phyloP scores from a whole-genome alignment of 2,329 filamentous ascomycete genomes.

The Colletotrichum eremochloae region DNA sequence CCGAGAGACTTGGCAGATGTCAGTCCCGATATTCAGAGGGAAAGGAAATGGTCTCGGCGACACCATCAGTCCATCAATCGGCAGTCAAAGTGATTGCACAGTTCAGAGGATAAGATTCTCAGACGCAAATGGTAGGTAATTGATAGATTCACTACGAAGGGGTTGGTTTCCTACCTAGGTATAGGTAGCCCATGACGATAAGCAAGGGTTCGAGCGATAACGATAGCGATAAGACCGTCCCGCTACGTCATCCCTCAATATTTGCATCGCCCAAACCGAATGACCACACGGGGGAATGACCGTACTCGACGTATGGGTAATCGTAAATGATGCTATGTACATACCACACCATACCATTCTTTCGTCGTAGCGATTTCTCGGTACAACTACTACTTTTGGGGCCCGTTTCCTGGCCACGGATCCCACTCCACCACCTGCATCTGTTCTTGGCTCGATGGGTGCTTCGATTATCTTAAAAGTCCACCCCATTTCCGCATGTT shows the following conservation, averaged over 20 bases:
- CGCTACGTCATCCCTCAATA: constrained; percentile 29
- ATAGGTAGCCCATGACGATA: constrained; percentile 14
- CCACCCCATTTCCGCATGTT: constrained; percentile 9
- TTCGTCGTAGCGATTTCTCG: constrained; percentile 21
- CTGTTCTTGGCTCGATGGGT: constrained; percentile 3
- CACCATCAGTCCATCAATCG: constrained; percentile 13
- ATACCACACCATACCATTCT: constrained; percentile 8
- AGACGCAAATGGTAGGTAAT: not conserved
- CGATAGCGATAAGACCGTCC: constrained; percentile 34
- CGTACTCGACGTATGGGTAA: constrained; percentile 16
- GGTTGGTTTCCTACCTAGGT: not conserved
- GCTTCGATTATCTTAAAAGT: constrained; percentile 2
- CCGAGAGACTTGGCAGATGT: constrained; percentile 79
- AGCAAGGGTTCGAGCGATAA: constrained; percentile 13
- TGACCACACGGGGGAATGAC: constrained; percentile 16
- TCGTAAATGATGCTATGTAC: constrained; percentile 34
- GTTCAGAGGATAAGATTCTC: not conserved
- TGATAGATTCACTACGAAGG: constrained; percentile 9
- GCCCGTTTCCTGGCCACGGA: not conserved
- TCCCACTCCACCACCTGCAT: not conserved
- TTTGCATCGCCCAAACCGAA: not conserved
- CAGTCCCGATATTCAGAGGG: constrained; percentile 79
- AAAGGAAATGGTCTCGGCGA: constrained; percentile 66
- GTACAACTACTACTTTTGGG: constrained; percentile 14
- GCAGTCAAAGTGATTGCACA: not conserved